Percentiles rank a stretch among this genome's conserved stretches.
phyloP scores from a whole-genome alignment of 2,329 filamentous ascomycete species.

The Chrysoporthe puriensis region DNA sequence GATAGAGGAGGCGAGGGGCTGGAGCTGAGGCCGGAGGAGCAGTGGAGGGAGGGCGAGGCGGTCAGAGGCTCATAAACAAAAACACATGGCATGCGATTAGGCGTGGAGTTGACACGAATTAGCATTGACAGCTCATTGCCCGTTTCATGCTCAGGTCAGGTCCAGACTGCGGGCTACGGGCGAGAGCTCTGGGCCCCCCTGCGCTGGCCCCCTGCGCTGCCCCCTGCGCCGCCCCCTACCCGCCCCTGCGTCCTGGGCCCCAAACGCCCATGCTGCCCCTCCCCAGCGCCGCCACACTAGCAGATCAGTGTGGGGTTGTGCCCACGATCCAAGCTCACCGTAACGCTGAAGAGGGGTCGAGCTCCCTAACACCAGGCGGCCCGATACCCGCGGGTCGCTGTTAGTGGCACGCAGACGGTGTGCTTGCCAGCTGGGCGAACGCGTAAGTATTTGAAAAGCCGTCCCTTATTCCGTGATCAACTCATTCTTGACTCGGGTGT shows the following conservation, averaged over 20 bases:
- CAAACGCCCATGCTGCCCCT: background rate
- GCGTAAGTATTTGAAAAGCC: background rate
- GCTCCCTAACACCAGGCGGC: background rate
- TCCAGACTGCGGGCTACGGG: background rate
- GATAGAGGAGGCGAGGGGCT: background rate
- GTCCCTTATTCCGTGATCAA: background rate
- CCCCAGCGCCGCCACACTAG: background rate
- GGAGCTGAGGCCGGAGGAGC: background rate
- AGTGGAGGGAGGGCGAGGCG: background rate
- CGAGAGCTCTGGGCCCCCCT: constrained; percentile 3
- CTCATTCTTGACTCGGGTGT: background rate
- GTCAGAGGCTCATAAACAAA: background rate
- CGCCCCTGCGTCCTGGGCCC: background rate
- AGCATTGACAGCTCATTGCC: constrained; percentile 10
- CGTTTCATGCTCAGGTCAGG: background rate
- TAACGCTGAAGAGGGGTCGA: constrained; percentile 10
- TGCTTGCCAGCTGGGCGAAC: background rate
- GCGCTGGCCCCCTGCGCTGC: background rate
- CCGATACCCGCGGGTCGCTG: background rate
- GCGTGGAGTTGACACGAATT: background rate
- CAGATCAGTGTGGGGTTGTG: constrained; percentile 3
- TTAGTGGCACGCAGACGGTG: background rate
- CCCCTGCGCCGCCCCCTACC: background rate
- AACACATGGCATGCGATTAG: background rate
- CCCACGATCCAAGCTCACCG: constrained; percentile 6